A percentile compares a stretch with the other conserved stretches of the same genome.
phyloP scores from a whole-genome alignment of 1,284 basidiomycete genomes.

The Fereydounia khargensis region DNA sequence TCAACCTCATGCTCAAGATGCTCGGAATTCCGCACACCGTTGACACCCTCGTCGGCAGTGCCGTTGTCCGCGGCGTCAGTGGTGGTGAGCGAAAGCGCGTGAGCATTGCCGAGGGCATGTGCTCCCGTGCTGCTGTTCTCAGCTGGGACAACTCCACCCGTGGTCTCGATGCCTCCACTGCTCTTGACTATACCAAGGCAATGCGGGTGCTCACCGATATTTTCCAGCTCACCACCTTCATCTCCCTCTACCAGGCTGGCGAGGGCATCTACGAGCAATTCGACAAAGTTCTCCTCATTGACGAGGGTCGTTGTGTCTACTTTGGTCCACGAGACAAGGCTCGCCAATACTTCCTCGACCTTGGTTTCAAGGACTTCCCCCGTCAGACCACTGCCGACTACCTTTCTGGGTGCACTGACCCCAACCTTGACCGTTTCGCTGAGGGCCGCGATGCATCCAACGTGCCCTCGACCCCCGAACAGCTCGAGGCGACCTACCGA shows the following conservation, averaged over 20 bases:
- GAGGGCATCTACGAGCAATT: constrained; percentile 63
- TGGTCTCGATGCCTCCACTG: constrained; percentile 42
- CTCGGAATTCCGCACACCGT: constrained; percentile 37
- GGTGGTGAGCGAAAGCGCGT: constrained; percentile 47
- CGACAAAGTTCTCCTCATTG: constrained; percentile 63
- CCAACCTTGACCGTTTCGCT: constrained; percentile 66
- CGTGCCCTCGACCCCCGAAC: constrained; percentile 30
- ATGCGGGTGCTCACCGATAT: constrained; percentile 59
- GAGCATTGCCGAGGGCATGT: constrained; percentile 48
- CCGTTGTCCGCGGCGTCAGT: constrained; percentile 59
- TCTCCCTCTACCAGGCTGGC: constrained; percentile 64
- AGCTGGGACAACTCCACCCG: constrained; percentile 60
- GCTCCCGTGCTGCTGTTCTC: constrained; percentile 57
- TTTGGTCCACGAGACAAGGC: constrained; percentile 73
- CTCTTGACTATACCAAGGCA: constrained; percentile 46
- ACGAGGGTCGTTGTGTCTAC: constrained; percentile 77
- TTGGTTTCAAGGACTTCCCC: constrained; percentile 67
- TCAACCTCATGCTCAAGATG: constrained; percentile 52
- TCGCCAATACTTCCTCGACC: constrained; percentile 66
- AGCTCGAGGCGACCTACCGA: constrained; percentile 26
- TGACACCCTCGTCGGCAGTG: constrained; percentile 42
- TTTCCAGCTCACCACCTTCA: constrained; percentile 30
- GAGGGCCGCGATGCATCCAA: constrained; percentile 13
- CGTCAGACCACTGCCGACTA: constrained; percentile 69
- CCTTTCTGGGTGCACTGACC: constrained; percentile 64